Evolutionary conservation across 805 yeast genomes (phyloP).

Genomic region (Starmerella sirachaensis): DNA sequence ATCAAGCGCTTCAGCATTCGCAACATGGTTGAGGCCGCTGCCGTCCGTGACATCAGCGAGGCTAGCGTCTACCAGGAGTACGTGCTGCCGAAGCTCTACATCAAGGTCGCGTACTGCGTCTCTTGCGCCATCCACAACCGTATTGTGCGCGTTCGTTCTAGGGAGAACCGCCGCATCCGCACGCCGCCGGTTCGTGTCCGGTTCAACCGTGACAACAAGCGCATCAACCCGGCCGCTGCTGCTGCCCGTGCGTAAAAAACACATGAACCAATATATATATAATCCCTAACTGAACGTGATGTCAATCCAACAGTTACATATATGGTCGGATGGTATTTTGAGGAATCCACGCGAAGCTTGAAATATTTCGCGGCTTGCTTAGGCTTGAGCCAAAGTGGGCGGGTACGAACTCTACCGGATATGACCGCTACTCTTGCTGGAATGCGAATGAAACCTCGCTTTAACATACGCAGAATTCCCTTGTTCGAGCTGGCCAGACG

Average conservation of each 20-base stretch:
- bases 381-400: too few species aligned
- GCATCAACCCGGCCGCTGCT: slow-evolving; percentile 93
- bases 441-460: too few species aligned
- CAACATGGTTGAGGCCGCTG: slow-evolving; percentile 99
- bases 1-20: slow-evolving; percentile 99
- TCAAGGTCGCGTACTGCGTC: slow-evolving; percentile 99
- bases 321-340: too few species aligned
- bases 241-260: slow-evolving; percentile 37
- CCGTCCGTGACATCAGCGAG: slow-evolving; percentile 98
- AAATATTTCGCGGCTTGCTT: too few species aligned
- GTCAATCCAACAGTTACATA: too few species aligned
- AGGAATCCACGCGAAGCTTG: too few species aligned
- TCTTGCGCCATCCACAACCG: slow-evolving; percentile 99
- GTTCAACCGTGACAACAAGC: slow-evolving; percentile 85
- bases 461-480: too few species aligned
- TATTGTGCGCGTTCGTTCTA: slow-evolving; percentile 99
- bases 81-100: slow-evolving; percentile 98
- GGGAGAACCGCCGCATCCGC: slow-evolving; percentile 97
- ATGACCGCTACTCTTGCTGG: too few species aligned
- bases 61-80: slow-evolving; percentile 98
- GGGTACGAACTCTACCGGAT: too few species aligned
- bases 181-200: slow-evolving; percentile 99
- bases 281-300: too few species aligned
- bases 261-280: slow-evolving; percentile 10
- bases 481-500: too few species aligned